Evolutionary conservation across 1,284 basidiomycete genomes (phyloP).

Genomic region (Papiliotrema nemorosa): DNA sequence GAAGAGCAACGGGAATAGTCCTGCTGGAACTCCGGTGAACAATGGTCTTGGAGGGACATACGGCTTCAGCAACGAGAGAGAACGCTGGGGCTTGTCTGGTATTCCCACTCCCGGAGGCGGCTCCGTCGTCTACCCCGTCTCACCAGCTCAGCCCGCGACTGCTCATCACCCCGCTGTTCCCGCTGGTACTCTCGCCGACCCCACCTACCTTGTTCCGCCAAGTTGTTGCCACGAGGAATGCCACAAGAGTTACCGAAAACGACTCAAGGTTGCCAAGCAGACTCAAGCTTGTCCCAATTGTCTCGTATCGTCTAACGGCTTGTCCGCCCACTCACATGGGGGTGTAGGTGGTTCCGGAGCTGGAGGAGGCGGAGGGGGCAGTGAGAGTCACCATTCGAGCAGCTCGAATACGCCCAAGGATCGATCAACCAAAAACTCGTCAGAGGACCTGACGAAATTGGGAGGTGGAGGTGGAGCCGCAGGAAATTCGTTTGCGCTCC

Average conservation of each 20-base stretch:
- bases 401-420: conserved; percentile 45
- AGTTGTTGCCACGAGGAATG: conserved; percentile 54
- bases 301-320: conserved; percentile 23
- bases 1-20: conserved; percentile 62
- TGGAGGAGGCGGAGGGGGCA: conserved; percentile 24
- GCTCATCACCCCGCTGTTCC: conserved; percentile 47
- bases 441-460: conserved; percentile 34
- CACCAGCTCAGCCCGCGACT: conserved; percentile 46
- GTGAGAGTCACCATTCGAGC: conserved; percentile 36
- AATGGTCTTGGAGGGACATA: conserved; percentile 16
- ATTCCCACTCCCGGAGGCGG: conserved; percentile 36
- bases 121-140: conserved; percentile 47
- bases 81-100: conserved; percentile 31
- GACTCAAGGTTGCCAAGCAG: conserved; percentile 50
- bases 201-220: conserved; percentile 51
- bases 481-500: conserved; percentile 33
- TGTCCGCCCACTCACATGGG: conserved; percentile 19
- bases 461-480: conserved; percentile 13
- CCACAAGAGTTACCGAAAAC: conserved; percentile 52
- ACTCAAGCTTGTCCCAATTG: conserved; percentile 49
- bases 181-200: conserved; percentile 49
- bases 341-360: conserved; percentile 24
- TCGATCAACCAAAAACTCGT: conserved; percentile 30
- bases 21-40: conserved; percentile 55
- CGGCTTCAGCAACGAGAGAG: conserved; percentile 44